These are phyloP conservation scores for Pisolithus sp. DNA, from an alignment of 768 basidiomycete species.

Conservation along the genomic window DNA sequence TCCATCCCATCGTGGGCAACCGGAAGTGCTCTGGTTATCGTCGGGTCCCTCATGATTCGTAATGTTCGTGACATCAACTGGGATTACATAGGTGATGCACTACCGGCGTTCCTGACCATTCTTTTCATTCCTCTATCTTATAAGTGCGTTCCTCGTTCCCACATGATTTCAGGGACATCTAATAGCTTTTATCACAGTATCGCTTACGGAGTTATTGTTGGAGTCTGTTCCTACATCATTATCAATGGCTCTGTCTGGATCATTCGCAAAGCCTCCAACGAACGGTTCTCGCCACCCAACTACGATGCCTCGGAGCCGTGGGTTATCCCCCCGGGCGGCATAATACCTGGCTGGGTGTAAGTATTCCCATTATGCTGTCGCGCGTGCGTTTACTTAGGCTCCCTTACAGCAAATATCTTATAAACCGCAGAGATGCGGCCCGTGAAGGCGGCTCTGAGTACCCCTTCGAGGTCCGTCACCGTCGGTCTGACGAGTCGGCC, in stretches of 20 bases:
- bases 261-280: constrained; percentile 48
- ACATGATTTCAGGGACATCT: not conserved
- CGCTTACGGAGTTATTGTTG: constrained; percentile 84
- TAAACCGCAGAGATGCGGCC: constrained; percentile 4
- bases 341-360: constrained; percentile 65
- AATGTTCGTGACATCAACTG: constrained; percentile 86
- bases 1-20: constrained; percentile 86
- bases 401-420: constrained; percentile 20
- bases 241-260: constrained; percentile 65
- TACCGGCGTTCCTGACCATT: constrained; percentile 80
- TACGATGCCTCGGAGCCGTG: constrained; percentile 62
- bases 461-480: constrained; percentile 26
- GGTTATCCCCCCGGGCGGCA: constrained; percentile 64
- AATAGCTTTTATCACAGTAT: constrained; percentile 44
- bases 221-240: constrained; percentile 61
- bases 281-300: constrained; percentile 57
- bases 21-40: constrained; percentile 77
- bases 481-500: constrained; percentile 26
- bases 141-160: constrained; percentile 45
- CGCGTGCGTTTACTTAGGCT: not conserved
- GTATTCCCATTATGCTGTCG: constrained; percentile 15
- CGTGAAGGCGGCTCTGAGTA: constrained; percentile 18
- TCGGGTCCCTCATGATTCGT: constrained; percentile 85
- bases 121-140: constrained; percentile 73
- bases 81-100: constrained; percentile 82